These are phyloP conservation scores for Striga hermonthica DNA, from an alignment of 305 asterid species.

Conservation along the genomic window DNA sequence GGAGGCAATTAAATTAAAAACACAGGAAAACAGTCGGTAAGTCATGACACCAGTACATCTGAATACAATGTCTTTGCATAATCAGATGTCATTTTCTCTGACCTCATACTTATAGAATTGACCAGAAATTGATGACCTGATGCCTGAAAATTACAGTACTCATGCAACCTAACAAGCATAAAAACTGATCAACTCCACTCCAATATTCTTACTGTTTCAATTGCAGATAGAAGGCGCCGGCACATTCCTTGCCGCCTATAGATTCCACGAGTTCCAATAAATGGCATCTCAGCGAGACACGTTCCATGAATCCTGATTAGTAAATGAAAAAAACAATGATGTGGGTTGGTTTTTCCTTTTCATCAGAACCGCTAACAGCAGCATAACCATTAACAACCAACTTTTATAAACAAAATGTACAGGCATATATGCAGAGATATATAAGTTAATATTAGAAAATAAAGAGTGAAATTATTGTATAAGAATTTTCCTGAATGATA, in stretches of 20 bases:
- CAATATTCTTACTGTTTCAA: slow-evolving; percentile 58
- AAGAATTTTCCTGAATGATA: slow-evolving; percentile 8
- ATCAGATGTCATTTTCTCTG: slow-evolving; percentile 4
- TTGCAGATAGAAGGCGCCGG: slow-evolving; percentile 70
- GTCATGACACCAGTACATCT: too few relatives aligned
- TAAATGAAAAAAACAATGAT: slow-evolving; percentile 27
- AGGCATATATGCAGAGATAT: neutral
- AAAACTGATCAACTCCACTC: neutral
- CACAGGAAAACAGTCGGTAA: neutral
- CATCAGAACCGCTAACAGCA: slow-evolving; percentile 4
- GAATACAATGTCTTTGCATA: neutral
- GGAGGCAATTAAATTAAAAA: neutral
- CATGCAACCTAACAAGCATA: too few relatives aligned
- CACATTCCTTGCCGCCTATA: slow-evolving; percentile 97
- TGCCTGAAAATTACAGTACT: slow-evolving; percentile 2
- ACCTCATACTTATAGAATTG: slow-evolving; percentile 18
- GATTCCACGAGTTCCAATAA: slow-evolving; percentile 79
- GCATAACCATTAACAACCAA: slow-evolving; percentile 9
- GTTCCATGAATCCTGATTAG: slow-evolving; percentile 64
- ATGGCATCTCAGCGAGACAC: slow-evolving; percentile 91
- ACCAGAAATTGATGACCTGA: slow-evolving; percentile 23
- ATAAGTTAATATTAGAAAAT: neutral
- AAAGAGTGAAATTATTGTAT: slow-evolving; percentile 9
- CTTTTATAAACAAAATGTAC: slow-evolving; percentile 1
- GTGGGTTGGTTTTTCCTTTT: slow-evolving; percentile 23